Conservation (phyloP, 306 rosid species). For the Cucumis cinereus region DNA sequence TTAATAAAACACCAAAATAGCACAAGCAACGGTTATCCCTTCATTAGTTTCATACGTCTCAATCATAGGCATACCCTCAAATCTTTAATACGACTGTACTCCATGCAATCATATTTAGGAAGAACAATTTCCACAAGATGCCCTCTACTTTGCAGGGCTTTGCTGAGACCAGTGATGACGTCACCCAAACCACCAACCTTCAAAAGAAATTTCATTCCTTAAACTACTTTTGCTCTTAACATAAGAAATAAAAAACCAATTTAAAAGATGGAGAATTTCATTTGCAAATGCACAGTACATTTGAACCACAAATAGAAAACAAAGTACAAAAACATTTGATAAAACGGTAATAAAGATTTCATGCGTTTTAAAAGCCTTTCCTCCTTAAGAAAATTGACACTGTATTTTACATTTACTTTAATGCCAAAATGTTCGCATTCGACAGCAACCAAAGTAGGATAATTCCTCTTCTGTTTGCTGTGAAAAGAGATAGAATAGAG, state of each 20-base stretch:
- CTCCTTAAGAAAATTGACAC: too few relatives aligned
- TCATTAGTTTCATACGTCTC: not conserved
- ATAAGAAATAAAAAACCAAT: not conserved
- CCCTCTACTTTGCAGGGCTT: slow-evolving; percentile 86
- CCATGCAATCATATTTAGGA: slow-evolving; percentile 93
- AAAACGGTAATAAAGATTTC: not conserved
- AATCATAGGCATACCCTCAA: slow-evolving; percentile 47
- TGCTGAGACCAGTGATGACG: slow-evolving; percentile 77
- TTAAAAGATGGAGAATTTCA: not conserved
- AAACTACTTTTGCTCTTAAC: not conserved
- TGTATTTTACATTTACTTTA: too few relatives aligned
- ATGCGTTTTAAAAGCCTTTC: too few relatives aligned
- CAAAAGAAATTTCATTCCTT: slow-evolving; percentile 12
- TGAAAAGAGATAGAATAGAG: too few relatives aligned
- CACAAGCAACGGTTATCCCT: not conserved
- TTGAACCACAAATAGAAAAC: not conserved
- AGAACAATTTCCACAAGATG: slow-evolving; percentile 88
- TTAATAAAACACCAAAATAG: not conserved
- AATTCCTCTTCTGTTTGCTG: too few relatives aligned
- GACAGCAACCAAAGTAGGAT: too few relatives aligned
- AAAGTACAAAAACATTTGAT: not conserved
- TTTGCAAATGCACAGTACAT: not conserved
- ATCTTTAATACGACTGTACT: slow-evolving; percentile 43
- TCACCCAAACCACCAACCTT: slow-evolving; percentile 99
- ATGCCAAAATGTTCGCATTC: too few relatives aligned